These are phyloP conservation scores for Metschnikowia matae DNA, from an alignment of 805 yeast genomes.

Conservation along the genomic window DNA sequence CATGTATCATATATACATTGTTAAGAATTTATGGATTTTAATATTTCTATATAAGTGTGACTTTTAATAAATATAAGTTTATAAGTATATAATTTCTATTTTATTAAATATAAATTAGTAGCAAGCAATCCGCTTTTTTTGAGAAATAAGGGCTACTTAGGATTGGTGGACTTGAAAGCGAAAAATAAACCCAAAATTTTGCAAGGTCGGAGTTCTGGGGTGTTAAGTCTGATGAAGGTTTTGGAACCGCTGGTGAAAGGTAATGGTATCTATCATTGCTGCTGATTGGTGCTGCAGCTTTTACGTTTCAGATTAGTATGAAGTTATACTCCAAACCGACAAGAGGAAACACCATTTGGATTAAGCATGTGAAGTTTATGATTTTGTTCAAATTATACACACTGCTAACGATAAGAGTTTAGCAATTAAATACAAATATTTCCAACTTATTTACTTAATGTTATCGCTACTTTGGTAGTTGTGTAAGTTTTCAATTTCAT, in stretches of 20 bases:
- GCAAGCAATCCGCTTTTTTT: constrained; percentile 54
- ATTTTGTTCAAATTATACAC: background rate
- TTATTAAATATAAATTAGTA: constrained; percentile 29
- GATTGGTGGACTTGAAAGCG: no score
- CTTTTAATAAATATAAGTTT: no score
- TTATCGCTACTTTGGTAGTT: background rate
- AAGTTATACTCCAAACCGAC: background rate
- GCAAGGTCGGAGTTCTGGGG: constrained; percentile 11
- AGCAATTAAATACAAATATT: background rate
- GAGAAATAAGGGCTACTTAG: constrained; percentile 13
- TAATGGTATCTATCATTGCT: constrained; percentile 60
- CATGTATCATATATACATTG: no score
- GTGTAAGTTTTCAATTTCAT: background rate
- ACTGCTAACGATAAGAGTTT: background rate
- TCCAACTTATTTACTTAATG: background rate
- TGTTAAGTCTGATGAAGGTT: constrained; percentile 36
- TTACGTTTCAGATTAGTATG: constrained; percentile 9
- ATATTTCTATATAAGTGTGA: no score
- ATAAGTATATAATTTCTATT: no score
- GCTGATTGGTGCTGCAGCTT: constrained; percentile 82
- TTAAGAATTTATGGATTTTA: no score
- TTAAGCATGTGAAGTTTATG: background rate
- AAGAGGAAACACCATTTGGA: background rate
- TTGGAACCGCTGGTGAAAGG: constrained; percentile 20
- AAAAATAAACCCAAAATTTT: no score